Conservation (phyloP, 345 rosid species). For the Cardamine chenopodiifolia region DNA sequence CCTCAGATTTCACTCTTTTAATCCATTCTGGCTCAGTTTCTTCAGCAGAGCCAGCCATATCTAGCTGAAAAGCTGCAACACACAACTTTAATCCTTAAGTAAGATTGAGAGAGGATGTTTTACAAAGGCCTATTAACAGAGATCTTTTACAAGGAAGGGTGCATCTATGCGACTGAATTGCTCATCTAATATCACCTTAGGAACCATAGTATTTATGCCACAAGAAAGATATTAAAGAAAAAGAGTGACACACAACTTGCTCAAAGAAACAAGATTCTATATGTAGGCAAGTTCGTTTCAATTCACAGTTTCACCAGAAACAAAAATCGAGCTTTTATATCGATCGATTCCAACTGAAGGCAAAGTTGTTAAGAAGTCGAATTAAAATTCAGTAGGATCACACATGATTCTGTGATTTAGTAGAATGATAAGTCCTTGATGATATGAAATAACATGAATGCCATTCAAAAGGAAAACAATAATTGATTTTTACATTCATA, state of each 20-base stretch:
- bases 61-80: slow-evolving; percentile 25
- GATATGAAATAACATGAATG: slow-evolving; percentile 7
- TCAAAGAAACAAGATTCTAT: background rate
- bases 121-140: background rate
- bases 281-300: background rate
- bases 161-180: background rate
- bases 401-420: background rate
- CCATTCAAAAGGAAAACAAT: slow-evolving; percentile 4
- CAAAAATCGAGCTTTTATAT: background rate
- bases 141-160: background rate
- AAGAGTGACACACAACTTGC: background rate
- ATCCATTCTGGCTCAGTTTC: slow-evolving; percentile 67
- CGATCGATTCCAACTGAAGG: background rate
- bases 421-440: slow-evolving; percentile 9
- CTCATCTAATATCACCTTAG: background rate
- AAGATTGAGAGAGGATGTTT: background rate
- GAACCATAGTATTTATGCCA: background rate
- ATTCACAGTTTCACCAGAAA: background rate
- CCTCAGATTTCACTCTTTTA: slow-evolving; percentile 68
- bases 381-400: slow-evolving; percentile 7
- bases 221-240: background rate
- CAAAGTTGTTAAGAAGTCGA: background rate
- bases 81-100: slow-evolving; percentile 7
- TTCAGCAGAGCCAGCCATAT: slow-evolving; percentile 53
- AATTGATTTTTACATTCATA: background rate